These are phyloP conservation scores for Volvariella surrecta DNA, from an alignment of 1,284 basidiomycete genomes.

Conservation along the genomic window DNA sequence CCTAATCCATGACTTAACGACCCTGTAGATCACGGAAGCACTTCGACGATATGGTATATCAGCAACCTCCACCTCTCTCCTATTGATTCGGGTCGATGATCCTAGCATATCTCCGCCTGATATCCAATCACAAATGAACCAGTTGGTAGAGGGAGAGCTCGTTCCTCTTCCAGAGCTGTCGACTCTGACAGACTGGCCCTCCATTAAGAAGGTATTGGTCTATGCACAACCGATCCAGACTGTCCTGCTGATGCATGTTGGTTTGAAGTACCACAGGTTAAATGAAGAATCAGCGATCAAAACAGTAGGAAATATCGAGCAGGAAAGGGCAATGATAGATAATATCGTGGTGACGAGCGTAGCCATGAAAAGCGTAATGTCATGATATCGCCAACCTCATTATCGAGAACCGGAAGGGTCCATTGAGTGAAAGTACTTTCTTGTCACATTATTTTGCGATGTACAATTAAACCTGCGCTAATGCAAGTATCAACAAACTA, in stretches of 20 bases:
- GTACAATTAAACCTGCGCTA: not conserved
- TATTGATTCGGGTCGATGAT: slow-evolving; percentile 63
- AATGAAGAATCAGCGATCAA: slow-evolving; percentile 41
- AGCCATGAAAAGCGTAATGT: slow-evolving; percentile 72
- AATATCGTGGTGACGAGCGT: slow-evolving; percentile 68
- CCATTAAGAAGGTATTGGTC: slow-evolving; percentile 57
- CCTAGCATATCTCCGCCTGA: slow-evolving; percentile 22
- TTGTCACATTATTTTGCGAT: not conserved
- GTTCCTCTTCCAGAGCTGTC: slow-evolving; percentile 37
- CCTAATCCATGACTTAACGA: not conserved
- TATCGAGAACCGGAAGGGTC: not conserved
- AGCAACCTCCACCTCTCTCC: slow-evolving; percentile 52
- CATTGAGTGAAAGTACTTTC: too few relatives aligned
- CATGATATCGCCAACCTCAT: slow-evolving; percentile 17
- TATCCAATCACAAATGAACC: slow-evolving; percentile 42
- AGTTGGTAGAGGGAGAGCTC: slow-evolving; percentile 48
- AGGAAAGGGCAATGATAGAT: slow-evolving; percentile 43
- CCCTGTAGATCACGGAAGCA: slow-evolving; percentile 72
- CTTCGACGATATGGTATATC: slow-evolving; percentile 80
- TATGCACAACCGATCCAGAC: not conserved
- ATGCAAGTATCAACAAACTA: slow-evolving; percentile 12
- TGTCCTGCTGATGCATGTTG: not conserved
- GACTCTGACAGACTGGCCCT: slow-evolving; percentile 58
- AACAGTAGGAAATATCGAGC: slow-evolving; percentile 23
- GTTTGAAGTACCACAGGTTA: slow-evolving; percentile 66